These are phyloP conservation scores for Vachellia pachyceras DNA, from an alignment of 306 rosid genomes.

Conservation along the genomic window DNA sequence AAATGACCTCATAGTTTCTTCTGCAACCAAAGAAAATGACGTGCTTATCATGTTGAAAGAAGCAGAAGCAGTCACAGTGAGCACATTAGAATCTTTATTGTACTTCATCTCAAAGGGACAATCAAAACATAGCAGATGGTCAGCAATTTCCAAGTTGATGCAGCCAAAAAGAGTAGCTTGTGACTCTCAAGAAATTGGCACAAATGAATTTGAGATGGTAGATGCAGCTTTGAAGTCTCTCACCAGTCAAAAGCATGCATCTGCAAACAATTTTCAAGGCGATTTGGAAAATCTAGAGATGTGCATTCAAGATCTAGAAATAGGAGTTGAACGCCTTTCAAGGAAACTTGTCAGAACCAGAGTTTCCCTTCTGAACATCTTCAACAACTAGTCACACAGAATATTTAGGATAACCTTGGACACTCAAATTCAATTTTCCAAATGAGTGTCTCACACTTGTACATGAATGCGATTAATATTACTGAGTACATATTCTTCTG, in stretches of 20 bases:
- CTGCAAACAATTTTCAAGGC: conserved; percentile 16
- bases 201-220: conserved; percentile 37
- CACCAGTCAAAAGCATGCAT: conserved; percentile 28
- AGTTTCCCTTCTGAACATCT: conserved; percentile 47
- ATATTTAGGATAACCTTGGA: background rate
- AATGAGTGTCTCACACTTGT: conserved; percentile 25
- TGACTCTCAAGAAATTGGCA: conserved; percentile 11
- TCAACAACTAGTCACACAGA: conserved; percentile 28
- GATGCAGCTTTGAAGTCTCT: conserved; percentile 32
- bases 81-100: conserved; percentile 34
- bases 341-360: conserved; percentile 38
- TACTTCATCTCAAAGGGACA: conserved; percentile 33
- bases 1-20: conserved; percentile 20
- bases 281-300: conserved; percentile 28
- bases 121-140: conserved; percentile 25
- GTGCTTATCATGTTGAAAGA: conserved; percentile 33
- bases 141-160: conserved; percentile 34
- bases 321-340: conserved; percentile 31
- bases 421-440: conserved; percentile 4
- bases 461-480: conserved; percentile 22
- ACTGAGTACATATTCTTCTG: background rate
- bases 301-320: conserved; percentile 40
- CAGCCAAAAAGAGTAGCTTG: conserved; percentile 34
- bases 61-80: conserved; percentile 33
- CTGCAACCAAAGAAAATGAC: conserved; percentile 8